These are phyloP conservation scores for Alternaria sp. DNA, from an alignment of 2,329 filamentous ascomycete genomes.

Conservation along the genomic window DNA sequence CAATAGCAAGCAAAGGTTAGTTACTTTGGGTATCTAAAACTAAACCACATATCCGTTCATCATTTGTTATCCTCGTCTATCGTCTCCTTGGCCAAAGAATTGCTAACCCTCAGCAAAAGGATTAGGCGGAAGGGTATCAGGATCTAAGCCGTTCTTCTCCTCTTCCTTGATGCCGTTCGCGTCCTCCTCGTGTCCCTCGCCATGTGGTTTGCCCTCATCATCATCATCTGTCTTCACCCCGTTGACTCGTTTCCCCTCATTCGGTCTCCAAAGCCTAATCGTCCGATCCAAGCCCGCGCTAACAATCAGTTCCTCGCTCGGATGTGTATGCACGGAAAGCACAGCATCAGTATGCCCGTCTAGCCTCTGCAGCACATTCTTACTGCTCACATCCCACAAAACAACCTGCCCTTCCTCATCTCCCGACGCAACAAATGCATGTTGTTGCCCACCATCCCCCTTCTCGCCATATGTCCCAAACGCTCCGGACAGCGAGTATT, in stretches of 20 bases:
- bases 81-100: neutral
- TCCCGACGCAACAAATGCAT: conserved; percentile 78
- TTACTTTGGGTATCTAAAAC: conserved; percentile 10
- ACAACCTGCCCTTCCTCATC: conserved; percentile 88
- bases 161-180: conserved; percentile 4
- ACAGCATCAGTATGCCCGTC: conserved; percentile 67
- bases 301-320: conserved; percentile 63
- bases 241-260: neutral
- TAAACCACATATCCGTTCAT: conserved; percentile 1
- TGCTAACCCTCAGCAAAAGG: conserved; percentile 25
- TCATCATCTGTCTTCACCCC: neutral
- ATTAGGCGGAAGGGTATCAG: conserved; percentile 32
- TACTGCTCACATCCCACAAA: conserved; percentile 90
- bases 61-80: neutral
- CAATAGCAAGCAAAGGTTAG: neutral
- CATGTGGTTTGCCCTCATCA: neutral
- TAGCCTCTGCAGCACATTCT: conserved; percentile 78
- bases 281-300: conserved; percentile 71
- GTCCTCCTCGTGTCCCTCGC: neutral
- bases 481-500: conserved; percentile 83
- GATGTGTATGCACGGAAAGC: conserved; percentile 67
- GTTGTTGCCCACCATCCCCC: conserved; percentile 26
- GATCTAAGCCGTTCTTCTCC: conserved; percentile 28
- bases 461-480: conserved; percentile 72
- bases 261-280: conserved; percentile 65